Percentiles rank a stretch among this genome's conserved stretches.
Evolutionary conservation across 805 yeast species (phyloP).

Genomic region (Candida pseudofarinosa): DNA sequence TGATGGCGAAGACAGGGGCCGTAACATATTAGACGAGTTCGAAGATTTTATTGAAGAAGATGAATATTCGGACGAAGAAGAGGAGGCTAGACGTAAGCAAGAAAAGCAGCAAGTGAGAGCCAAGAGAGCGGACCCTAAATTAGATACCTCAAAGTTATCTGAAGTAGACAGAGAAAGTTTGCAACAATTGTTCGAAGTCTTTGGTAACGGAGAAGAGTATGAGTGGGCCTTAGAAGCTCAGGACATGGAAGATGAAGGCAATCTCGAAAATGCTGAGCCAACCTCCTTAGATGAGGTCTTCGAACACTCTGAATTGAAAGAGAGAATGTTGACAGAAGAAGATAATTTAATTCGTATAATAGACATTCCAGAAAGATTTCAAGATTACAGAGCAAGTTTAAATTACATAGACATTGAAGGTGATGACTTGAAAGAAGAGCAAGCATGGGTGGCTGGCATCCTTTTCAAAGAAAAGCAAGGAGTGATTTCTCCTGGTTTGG

Average conservation of each 20-base stretch:
- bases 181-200: constrained; percentile 89
- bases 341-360: constrained; percentile 83
- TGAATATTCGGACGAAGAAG: constrained; percentile 87
- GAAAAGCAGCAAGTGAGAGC: constrained; percentile 30
- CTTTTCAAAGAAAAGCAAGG: constrained; percentile 54
- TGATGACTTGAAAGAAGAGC: constrained; percentile 67
- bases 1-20: constrained; percentile 25
- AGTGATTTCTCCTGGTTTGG: constrained; percentile 34
- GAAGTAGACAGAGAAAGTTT: constrained; percentile 83
- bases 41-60: constrained; percentile 98
- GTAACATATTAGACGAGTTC: constrained; percentile 67
- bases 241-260: constrained; percentile 54
- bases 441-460: constrained; percentile 73
- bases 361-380: constrained; percentile 92
- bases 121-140: constrained; percentile 35
- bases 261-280: constrained; percentile 50
- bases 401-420: constrained; percentile 64
- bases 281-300: constrained; percentile 81
- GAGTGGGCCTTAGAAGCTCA: constrained; percentile 98
- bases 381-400: constrained; percentile 65
- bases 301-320: constrained; percentile 89
- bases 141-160: constrained; percentile 56
- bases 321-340: constrained; percentile 84
- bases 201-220: constrained; percentile 96
- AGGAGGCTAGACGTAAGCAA: constrained; percentile 35